phyloP scores from a whole-genome alignment of 176 grass and related monocot genomes.

The Juncus effusus region DNA sequence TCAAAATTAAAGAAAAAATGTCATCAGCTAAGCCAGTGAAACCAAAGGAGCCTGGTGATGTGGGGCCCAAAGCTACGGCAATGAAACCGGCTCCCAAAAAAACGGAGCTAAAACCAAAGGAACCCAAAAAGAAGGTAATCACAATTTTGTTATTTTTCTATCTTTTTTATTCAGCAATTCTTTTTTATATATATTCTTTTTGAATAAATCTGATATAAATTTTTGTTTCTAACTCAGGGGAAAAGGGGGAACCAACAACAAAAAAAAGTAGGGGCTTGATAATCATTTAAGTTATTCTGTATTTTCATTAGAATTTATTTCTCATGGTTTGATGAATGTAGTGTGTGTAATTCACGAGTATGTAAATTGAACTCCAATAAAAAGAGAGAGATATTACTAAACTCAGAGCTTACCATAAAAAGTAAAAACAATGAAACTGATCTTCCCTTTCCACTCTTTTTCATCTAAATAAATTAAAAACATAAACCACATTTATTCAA shows the following conservation, averaged over 20 bases:
- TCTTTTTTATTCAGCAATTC: too few relatives aligned
- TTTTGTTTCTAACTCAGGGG: background rate
- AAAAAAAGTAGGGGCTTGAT: background rate
- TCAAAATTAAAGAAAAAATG: conserved; percentile 12
- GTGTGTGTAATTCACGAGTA: background rate
- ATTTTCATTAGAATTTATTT: background rate
- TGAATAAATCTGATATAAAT: background rate
- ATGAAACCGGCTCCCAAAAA: conserved; percentile 18
- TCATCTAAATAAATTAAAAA: too few relatives aligned
- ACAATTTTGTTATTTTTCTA: background rate
- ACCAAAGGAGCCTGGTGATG: conserved; percentile 1
- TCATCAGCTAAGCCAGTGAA: conserved; percentile 15
- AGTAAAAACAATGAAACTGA: too few relatives aligned
- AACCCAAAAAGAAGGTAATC: conserved; percentile 33
- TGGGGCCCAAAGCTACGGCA: conserved; percentile 4
- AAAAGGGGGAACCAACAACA: conserved; percentile 1
- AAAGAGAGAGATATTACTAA: too few relatives aligned
- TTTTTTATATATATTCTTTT: too few relatives aligned
- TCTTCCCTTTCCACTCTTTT: too few relatives aligned
- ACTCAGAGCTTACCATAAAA: too few relatives aligned
- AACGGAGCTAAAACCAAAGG: conserved; percentile 18
- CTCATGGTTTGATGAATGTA: background rate
- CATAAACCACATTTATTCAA: too few relatives aligned
- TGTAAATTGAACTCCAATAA: background rate
- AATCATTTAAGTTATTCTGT: background rate